A percentile compares a stretch with the other conserved stretches of the same genome.
Evolutionary conservation across 2,329 filamentous ascomycete genomes (phyloP).

Genomic region (Aspergillus uvarum): DNA sequence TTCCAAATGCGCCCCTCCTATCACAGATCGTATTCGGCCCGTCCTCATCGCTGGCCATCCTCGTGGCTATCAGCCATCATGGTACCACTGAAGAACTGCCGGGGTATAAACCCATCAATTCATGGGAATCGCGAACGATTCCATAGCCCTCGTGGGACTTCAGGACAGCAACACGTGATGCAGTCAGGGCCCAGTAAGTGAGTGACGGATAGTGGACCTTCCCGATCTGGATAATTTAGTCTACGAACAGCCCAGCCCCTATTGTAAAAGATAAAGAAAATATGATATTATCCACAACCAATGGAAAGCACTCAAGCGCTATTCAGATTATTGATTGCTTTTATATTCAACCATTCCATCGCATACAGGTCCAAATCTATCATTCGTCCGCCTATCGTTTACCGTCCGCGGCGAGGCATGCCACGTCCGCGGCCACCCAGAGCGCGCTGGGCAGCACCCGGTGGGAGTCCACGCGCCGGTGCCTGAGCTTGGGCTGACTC

Average conservation of each 20-base stretch:
- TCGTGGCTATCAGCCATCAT: neutral
- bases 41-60: neutral
- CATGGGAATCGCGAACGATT: too few species aligned
- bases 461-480: constrained; percentile 71
- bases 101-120: too few species aligned
- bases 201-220: neutral
- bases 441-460: constrained; percentile 84
- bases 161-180: neutral
- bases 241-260: too few species aligned
- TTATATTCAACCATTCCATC: constrained; percentile 8
- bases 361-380: constrained; percentile 18
- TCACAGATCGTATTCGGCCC: neutral
- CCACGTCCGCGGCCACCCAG: constrained; percentile 81
- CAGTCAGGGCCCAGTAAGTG: too few species aligned
- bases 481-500: constrained; percentile 83
- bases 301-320: neutral
- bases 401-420: constrained; percentile 62
- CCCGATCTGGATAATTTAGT: too few species aligned
- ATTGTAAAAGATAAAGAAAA: neutral
- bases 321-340: constrained; percentile 8
- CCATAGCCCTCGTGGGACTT: neutral
- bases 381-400: constrained; percentile 13
- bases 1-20: neutral
- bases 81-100: too few species aligned
- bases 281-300: neutral